These are phyloP conservation scores for Colletotrichum cordylinicola DNA, from an alignment of 2,329 filamentous ascomycete genomes.

Conservation along the genomic window DNA sequence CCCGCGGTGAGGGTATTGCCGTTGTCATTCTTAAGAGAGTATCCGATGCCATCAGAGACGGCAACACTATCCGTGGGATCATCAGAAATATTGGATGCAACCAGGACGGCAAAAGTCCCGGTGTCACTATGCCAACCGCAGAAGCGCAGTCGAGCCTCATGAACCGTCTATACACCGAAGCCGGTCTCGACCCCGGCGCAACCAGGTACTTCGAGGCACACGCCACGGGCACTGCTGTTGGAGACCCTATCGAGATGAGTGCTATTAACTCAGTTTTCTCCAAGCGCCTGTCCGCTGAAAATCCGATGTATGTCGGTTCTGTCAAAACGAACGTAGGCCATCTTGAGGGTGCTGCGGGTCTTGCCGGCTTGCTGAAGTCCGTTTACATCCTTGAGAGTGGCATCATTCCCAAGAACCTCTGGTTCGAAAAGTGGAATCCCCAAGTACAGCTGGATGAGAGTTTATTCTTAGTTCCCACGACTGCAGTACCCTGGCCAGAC, in stretches of 20 bases:
- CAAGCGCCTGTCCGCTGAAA: slow-evolving; percentile 31
- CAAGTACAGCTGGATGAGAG: slow-evolving; percentile 27
- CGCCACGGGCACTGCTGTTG: slow-evolving; percentile 44
- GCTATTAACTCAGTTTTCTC: slow-evolving; percentile 51
- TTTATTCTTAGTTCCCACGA: slow-evolving; percentile 23
- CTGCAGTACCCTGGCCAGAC: neutral
- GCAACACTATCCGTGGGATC: slow-evolving; percentile 33
- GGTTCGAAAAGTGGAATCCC: slow-evolving; percentile 12
- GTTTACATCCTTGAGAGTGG: neutral
- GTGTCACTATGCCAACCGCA: slow-evolving; percentile 47
- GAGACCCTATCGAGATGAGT: slow-evolving; percentile 58
- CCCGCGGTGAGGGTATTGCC: slow-evolving; percentile 51
- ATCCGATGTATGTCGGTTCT: slow-evolving; percentile 22
- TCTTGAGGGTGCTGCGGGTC: slow-evolving; percentile 24
- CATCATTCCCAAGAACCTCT: neutral
- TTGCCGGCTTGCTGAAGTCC: slow-evolving; percentile 11
- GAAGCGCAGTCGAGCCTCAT: neutral
- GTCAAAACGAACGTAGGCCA: slow-evolving; percentile 33
- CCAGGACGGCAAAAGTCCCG: slow-evolving; percentile 46
- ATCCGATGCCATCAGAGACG: slow-evolving; percentile 45
- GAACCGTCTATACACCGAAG: slow-evolving; percentile 26
- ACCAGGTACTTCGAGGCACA: slow-evolving; percentile 27
- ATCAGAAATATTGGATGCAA: slow-evolving; percentile 40
- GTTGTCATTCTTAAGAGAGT: slow-evolving; percentile 50
- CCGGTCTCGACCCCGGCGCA: slow-evolving; percentile 24